phyloP scores from a whole-genome alignment of 2,329 filamentous ascomycete genomes.

The Trichophyton mentagrophytes region DNA sequence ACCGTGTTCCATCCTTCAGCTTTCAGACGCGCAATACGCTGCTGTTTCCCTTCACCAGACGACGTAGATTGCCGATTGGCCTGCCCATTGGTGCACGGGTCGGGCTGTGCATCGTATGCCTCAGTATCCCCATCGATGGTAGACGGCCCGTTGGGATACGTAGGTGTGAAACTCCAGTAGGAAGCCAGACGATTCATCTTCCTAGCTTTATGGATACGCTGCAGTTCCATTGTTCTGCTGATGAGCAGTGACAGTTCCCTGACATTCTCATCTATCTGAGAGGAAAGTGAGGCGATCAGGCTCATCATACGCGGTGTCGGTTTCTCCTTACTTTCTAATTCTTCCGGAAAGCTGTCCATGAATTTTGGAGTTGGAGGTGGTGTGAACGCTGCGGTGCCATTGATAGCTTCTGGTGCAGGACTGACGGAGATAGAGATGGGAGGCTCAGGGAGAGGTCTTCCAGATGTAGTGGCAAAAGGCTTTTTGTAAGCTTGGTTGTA shows the following conservation, averaged over 20 bases:
- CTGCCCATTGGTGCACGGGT: background rate
- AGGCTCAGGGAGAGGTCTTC: background rate
- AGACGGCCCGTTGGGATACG: conserved; percentile 12
- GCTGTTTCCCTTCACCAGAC: conserved; percentile 22
- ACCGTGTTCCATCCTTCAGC: conserved; percentile 28
- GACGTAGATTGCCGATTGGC: background rate
- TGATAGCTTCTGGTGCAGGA: background rate
- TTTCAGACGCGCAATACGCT: conserved; percentile 25
- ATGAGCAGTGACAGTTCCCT: conserved; percentile 2
- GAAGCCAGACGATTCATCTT: conserved; percentile 23
- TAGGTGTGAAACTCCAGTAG: conserved; percentile 29
- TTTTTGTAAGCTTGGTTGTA: background rate
- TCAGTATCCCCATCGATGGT: background rate
- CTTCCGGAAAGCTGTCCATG: background rate
- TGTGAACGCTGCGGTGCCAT: background rate
- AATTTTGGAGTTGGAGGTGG: background rate
- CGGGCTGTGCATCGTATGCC: background rate
- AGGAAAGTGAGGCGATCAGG: conserved; percentile 1
- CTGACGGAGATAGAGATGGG: background rate
- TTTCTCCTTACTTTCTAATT: background rate
- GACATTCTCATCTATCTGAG: conserved; percentile 6
- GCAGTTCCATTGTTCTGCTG: conserved; percentile 14
- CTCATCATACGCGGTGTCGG: background rate
- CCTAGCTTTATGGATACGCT: conserved; percentile 15
- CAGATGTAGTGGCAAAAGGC: background rate